Evolutionary conservation across 805 yeast species (phyloP).

Genomic region (Yamadazyma scolyti): DNA sequence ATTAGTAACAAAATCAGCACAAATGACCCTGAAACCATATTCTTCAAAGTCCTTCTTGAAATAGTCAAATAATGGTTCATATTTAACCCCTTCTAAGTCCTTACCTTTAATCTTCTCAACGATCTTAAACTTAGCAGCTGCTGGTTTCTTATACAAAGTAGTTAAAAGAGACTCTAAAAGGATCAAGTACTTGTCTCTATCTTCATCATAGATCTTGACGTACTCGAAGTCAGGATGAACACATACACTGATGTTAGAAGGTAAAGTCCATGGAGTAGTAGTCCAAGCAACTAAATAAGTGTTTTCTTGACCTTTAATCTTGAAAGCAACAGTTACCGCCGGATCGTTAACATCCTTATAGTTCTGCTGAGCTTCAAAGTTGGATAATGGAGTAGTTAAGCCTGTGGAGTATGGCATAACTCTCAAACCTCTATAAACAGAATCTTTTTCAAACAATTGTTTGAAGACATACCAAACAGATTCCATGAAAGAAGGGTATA

Average conservation of each 20-base stretch:
- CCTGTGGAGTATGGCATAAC: slow-evolving; percentile 99
- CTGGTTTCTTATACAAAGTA: slow-evolving; percentile 91
- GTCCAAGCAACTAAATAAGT: slow-evolving; percentile 96
- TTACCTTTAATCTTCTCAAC: slow-evolving; percentile 79
- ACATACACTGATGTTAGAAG: slow-evolving; percentile 87
- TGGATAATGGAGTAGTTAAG: slow-evolving; percentile 91
- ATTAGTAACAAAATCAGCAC: slow-evolving; percentile 79
- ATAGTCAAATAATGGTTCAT: slow-evolving; percentile 80
- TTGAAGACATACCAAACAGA: slow-evolving; percentile 99
- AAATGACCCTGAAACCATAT: slow-evolving; percentile 76
- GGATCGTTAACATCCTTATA: slow-evolving; percentile 98
- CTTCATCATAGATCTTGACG: slow-evolving; percentile 89
- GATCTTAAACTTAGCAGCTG: slow-evolving; percentile 78
- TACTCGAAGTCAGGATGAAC: slow-evolving; percentile 91
- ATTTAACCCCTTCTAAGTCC: slow-evolving; percentile 73
- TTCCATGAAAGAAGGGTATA: slow-evolving; percentile 96
- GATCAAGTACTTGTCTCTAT: slow-evolving; percentile 74
- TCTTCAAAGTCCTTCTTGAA: slow-evolving; percentile 73
- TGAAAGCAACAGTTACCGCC: slow-evolving; percentile 90
- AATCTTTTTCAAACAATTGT: slow-evolving; percentile 76
- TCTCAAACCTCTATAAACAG: slow-evolving; percentile 91
- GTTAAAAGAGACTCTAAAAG: slow-evolving; percentile 79
- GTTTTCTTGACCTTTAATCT: slow-evolving; percentile 72
- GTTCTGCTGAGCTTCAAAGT: slow-evolving; percentile 97
- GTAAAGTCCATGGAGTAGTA: slow-evolving; percentile 99